Evolutionary conservation across 2,329 filamentous ascomycete species (phyloP).

Genomic region (Paramyrothecium sp.): DNA sequence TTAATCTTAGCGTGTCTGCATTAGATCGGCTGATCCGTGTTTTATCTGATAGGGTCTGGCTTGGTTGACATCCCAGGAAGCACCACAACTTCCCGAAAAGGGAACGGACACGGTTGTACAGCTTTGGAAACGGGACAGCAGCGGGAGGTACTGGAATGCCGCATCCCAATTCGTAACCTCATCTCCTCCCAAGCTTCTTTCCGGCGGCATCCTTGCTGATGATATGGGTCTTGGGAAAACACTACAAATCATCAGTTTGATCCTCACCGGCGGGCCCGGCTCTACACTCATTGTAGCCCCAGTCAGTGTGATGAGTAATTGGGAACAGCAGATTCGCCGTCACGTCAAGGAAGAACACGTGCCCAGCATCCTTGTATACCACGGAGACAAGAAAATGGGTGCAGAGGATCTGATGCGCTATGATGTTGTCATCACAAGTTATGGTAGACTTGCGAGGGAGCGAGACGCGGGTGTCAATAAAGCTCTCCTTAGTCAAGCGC

Average conservation of each 20-base stretch:
- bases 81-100: conserved; percentile 59
- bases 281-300: conserved; percentile 80
- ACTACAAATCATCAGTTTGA: conserved; percentile 78
- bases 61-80: conserved; percentile 79
- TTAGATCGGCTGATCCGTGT: neutral
- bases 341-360: conserved; percentile 66
- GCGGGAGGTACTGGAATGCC: conserved; percentile 59
- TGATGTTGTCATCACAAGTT: conserved; percentile 81
- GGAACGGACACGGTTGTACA: conserved; percentile 64
- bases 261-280: conserved; percentile 57
- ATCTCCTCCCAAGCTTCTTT: conserved; percentile 61
- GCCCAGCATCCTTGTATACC: conserved; percentile 71
- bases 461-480: conserved; percentile 45
- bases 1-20: neutral
- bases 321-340: conserved; percentile 73
- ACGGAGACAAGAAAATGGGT: conserved; percentile 61
- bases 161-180: conserved; percentile 58
- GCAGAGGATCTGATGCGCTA: conserved; percentile 59
- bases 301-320: conserved; percentile 86
- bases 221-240: conserved; percentile 95
- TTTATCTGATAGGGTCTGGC: conserved; percentile 60
- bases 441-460: conserved; percentile 72
- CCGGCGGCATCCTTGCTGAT: conserved; percentile 80
- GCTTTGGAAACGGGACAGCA: conserved; percentile 65
- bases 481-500: conserved; percentile 29